A percentile compares a stretch with the other conserved stretches of the same genome.
phyloP scores from a whole-genome alignment of 768 basidiomycete species.

The Suillus variegatus region DNA sequence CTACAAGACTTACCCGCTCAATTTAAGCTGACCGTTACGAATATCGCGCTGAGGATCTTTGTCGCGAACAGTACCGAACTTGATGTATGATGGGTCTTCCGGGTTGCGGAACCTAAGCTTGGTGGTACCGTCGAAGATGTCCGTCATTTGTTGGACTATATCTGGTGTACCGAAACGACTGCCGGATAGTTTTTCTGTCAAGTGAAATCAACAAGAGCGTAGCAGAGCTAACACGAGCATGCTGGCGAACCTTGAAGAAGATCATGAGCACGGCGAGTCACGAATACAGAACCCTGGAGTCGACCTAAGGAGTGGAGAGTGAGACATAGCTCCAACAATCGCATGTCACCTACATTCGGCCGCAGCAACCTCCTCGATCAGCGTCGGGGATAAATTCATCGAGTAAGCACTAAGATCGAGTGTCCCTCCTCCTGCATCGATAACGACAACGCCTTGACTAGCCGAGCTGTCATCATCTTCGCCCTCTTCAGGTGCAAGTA shows the following conservation, averaged over 20 bases:
- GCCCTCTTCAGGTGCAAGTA: constrained; percentile 18
- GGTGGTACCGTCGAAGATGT: constrained; percentile 39
- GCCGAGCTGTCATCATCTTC: constrained; percentile 23
- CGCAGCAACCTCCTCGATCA: constrained; percentile 40
- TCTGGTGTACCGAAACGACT: constrained; percentile 34
- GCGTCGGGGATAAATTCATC: constrained; percentile 39
- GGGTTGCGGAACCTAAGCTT: constrained; percentile 46
- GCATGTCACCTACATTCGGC: constrained; percentile 32
- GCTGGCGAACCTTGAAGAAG: constrained; percentile 33
- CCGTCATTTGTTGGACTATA: constrained; percentile 37
- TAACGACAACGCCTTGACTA: constrained; percentile 41
- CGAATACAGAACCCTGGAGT: constrained; percentile 42
- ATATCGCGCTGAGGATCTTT: constrained; percentile 41
- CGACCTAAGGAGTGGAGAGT: constrained; percentile 30
- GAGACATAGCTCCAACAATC: neutral
- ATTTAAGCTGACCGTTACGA: constrained; percentile 39
- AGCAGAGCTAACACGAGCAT: neutral
- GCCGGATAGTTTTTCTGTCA: constrained; percentile 29
- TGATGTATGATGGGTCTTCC: constrained; percentile 40
- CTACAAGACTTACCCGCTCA: constrained; percentile 34
- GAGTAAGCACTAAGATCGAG: constrained; percentile 44
- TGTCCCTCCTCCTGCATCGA: constrained; percentile 53
- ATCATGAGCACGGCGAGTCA: constrained; percentile 35
- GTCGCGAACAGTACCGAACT: constrained; percentile 41
- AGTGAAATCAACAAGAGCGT: constrained; percentile 2